These are phyloP conservation scores for Hura crepitans DNA, from an alignment of 441 rosid species.

Conservation along the genomic window DNA sequence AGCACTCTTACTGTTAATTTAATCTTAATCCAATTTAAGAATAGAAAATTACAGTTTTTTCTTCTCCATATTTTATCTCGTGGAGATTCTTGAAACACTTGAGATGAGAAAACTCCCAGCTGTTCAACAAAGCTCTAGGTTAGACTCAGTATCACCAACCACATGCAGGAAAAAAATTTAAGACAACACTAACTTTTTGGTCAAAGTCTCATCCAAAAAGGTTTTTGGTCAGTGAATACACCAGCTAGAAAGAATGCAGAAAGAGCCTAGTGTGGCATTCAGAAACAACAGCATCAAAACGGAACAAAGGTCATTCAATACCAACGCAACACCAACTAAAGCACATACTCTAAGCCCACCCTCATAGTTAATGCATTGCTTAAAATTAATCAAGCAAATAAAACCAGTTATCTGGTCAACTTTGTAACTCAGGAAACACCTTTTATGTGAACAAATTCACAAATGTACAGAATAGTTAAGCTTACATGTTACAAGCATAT, in stretches of 20 bases:
- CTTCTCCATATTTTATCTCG: slow-evolving; percentile 70
- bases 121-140: slow-evolving; percentile 35
- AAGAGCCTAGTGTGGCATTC: slow-evolving; percentile 6
- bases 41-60: slow-evolving; percentile 55
- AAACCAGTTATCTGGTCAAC: background rate
- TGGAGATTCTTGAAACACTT: slow-evolving; percentile 89
- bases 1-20: slow-evolving; percentile 14
- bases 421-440: background rate
- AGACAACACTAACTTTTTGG: slow-evolving; percentile 8
- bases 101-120: slow-evolving; percentile 98
- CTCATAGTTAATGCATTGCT: background rate
- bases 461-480: background rate
- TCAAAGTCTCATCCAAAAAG: no score
- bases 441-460: background rate
- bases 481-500: slow-evolving; percentile 2
- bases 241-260: background rate
- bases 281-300: slow-evolving; percentile 6
- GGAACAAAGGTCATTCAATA: background rate
- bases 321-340: slow-evolving; percentile 2
- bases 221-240: slow-evolving; percentile 12
- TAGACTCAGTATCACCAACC: slow-evolving; percentile 18
- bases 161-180: slow-evolving; percentile 3
- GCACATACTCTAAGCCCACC: slow-evolving; percentile 7
- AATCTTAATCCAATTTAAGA: slow-evolving; percentile 17
- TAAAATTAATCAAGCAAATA: background rate